Evolutionary conservation across 352 stramenopile species (phyloP).

Genomic region (Globisporangium paddicum): DNA sequence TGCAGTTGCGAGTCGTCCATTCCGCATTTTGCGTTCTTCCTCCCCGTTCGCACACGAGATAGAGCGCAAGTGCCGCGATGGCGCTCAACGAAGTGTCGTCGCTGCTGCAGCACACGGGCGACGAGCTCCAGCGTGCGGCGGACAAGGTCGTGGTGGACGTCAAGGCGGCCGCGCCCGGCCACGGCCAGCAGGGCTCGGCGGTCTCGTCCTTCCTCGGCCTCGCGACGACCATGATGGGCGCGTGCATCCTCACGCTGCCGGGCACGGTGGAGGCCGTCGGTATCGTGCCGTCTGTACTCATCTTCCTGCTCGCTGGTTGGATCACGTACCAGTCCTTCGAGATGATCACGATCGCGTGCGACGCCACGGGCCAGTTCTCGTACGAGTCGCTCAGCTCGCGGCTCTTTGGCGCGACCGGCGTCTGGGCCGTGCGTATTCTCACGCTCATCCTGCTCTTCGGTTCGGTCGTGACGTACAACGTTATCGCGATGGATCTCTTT

Average conservation of each 20-base stretch:
- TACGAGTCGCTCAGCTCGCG: conserved; percentile 79
- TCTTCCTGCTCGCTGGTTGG: conserved; percentile 50
- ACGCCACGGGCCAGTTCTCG: conserved; percentile 63
- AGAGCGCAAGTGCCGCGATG: no score
- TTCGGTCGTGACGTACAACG: conserved; percentile 78
- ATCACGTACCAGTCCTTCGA: conserved; percentile 70
- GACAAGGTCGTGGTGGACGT: not conserved
- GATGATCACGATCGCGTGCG: conserved; percentile 62
- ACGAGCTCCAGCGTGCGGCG: conserved; percentile 20
- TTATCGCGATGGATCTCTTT: conserved; percentile 84
- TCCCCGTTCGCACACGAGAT: no score
- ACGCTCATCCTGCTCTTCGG: conserved; percentile 77
- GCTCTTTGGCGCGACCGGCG: conserved; percentile 55
- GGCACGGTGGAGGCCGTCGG: conserved; percentile 59
- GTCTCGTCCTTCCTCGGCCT: conserved; percentile 75
- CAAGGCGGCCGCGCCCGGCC: conserved; percentile 15
- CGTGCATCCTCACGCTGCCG: conserved; percentile 72
- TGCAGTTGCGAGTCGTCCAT: no score
- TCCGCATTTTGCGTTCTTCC: no score
- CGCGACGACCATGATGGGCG: conserved; percentile 80
- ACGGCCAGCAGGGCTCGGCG: conserved; percentile 49
- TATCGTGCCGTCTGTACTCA: conserved; percentile 38
- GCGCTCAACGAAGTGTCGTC: conserved; percentile 23
- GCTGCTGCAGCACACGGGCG: conserved; percentile 24
- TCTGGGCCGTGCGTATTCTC: conserved; percentile 71